These are phyloP conservation scores for Coleophoma cylindrospora DNA, from an alignment of 2,329 filamentous ascomycete species.

Conservation along the genomic window DNA sequence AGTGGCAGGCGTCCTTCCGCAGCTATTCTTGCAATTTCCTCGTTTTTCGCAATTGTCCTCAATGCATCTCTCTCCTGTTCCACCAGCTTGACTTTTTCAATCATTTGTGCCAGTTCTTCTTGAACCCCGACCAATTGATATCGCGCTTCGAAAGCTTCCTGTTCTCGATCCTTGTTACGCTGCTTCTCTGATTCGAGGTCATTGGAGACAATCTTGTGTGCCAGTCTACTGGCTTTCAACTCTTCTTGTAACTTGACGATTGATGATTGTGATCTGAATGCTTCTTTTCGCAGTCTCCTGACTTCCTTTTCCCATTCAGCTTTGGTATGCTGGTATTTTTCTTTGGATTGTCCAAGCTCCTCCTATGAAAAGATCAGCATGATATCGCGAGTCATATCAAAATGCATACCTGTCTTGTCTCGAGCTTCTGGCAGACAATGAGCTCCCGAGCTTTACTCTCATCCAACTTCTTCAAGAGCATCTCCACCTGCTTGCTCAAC, in stretches of 20 bases:
- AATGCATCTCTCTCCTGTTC: conserved; percentile 73
- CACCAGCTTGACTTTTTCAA: conserved; percentile 57
- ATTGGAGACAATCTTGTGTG: conserved; percentile 50
- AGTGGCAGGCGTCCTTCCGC: conserved; percentile 66
- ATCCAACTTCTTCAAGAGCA: conserved; percentile 44
- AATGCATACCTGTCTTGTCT: conserved; percentile 61
- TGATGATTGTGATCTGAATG: conserved; percentile 67
- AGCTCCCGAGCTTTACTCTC: conserved; percentile 63
- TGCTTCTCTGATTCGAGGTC: conserved; percentile 59
- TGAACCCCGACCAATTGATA: conserved; percentile 61
- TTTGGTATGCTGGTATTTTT: conserved; percentile 62
- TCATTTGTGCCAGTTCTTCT: conserved; percentile 61
- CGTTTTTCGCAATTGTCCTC: conserved; percentile 66
- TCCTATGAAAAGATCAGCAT: conserved; percentile 42
- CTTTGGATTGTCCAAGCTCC: conserved; percentile 65
- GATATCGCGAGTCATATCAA: conserved; percentile 22
- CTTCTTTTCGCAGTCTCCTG: conserved; percentile 63
- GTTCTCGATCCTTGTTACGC: conserved; percentile 55
- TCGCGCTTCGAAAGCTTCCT: conserved; percentile 64
- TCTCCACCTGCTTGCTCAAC: conserved; percentile 52
- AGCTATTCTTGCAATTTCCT: conserved; percentile 68
- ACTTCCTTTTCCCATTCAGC: conserved; percentile 71
- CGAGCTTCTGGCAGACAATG: conserved; percentile 60
- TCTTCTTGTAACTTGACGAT: conserved; percentile 71
- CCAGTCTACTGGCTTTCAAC: conserved; percentile 53